Conservation (phyloP, 2,329 filamentous ascomycete genomes). For the Magnaporthiopsis poae region DNA sequence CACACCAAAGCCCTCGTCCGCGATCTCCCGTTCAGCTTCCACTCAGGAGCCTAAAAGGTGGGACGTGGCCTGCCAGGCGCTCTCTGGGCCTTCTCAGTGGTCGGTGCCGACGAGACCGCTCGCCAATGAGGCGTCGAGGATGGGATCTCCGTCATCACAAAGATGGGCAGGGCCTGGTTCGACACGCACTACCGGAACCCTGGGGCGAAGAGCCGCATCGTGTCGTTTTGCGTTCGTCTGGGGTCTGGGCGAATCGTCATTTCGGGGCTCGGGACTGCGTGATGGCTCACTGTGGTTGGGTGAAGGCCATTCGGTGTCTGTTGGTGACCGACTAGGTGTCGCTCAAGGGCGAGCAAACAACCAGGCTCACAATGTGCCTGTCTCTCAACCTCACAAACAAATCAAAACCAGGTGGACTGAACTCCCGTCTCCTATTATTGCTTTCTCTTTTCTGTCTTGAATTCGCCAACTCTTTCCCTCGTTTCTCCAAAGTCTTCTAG, state of each 20-base stretch:
- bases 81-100: slow-evolving; percentile 13
- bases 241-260: slow-evolving; percentile 1
- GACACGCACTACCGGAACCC: slow-evolving; percentile 11
- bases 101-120: slow-evolving; percentile 9
- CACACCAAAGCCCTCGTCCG: neutral
- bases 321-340: neutral
- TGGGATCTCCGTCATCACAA: slow-evolving; percentile 15
- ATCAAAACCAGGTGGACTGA: neutral
- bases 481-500: neutral
- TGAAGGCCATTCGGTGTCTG: neutral
- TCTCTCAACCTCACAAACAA: neutral
- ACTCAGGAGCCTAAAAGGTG: slow-evolving; percentile 14
- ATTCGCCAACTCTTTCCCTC: neutral
- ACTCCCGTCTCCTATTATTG: neutral
- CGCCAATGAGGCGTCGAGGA: slow-evolving; percentile 21
- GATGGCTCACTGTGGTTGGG: no score
- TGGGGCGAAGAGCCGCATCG: slow-evolving; percentile 21
- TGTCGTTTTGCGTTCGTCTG: slow-evolving; percentile 3
- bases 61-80: slow-evolving; percentile 18
- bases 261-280: neutral
- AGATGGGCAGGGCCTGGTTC: neutral
- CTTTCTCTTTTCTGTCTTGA: neutral
- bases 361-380: neutral
- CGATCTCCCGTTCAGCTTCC: neutral
- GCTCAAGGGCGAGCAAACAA: neutral